Base-by-base conservation (phyloP, 2,329 filamentous ascomycete genomes). In the Aureobasidium leucospermi region DNA sequence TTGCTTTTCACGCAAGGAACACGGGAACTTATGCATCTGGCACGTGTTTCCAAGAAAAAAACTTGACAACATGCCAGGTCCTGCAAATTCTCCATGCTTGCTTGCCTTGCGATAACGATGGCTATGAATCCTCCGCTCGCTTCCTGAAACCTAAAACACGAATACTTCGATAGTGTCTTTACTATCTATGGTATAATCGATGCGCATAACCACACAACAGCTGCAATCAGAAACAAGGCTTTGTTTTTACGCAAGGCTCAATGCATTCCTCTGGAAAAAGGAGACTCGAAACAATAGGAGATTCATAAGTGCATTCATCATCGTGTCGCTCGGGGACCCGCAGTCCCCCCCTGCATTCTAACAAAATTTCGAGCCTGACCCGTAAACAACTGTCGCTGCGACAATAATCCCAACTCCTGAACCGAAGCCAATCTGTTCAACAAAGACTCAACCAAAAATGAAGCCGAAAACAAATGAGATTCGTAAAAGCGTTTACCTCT, bases 321-420 rank as follows among this genome's bases (percentile, higher is more conserved):
- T 36, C n/a, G 9, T 9, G 52, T 56, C 19, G 39, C 52, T 38
- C 23, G 52, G 42, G 29, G 16, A 34, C 16, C 16, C 42, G 31
- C 52, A 46, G n/a, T 23, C 23, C 31, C 39, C 52, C 52, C 39
- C 52, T 56, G 52, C 52, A 56, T 56, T 56, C 39, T 38, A 38
- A 45, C 6, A 19, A 55, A 42, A 43, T 15, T 8, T 34, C 34
- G 28, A 43, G 43, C 51, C 51, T 8, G 51, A 46, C 11, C 41
- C 16, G 16, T 28, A 46, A 23, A 38, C 52, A 56, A 38, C 51
- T 56, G 41, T 45, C 41, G 52, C 28, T 56, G 31, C 31, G 41
- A 41, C 23, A 45, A 9, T 11, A 43, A 34, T 19, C 31, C 19
- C 39, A 56, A 56, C 52, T 46, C 41, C 52, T 38, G 29, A 46